Conservation (phyloP, 2,329 filamentous ascomycete genomes). For the Pezicula neosporulosa region DNA sequence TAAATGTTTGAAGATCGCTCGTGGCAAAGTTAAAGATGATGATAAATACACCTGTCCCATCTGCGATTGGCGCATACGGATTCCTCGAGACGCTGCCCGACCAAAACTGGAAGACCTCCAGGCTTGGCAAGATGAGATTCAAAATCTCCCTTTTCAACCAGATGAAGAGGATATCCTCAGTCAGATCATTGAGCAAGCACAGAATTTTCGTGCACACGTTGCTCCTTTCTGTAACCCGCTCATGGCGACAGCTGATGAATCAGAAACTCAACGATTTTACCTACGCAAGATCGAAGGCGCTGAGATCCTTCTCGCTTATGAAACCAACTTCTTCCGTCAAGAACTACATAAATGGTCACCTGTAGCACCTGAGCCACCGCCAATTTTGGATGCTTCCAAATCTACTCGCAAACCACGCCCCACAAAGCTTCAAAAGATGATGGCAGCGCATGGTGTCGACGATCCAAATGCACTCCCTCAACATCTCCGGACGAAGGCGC, state of each 20-base stretch:
- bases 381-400: constrained; percentile 79
- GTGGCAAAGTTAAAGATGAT: constrained; percentile 96
- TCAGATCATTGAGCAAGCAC: constrained; percentile 83
- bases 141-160: constrained; percentile 82
- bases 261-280: constrained; percentile 89
- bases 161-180: constrained; percentile 86
- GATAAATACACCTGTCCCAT: constrained; percentile 98
- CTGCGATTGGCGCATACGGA: constrained; percentile 95
- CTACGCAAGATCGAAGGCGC: constrained; percentile 95
- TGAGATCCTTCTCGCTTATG: constrained; percentile 83
- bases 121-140: constrained; percentile 80
- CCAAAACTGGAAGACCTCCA: constrained; percentile 91
- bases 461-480: constrained; percentile 89
- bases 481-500: constrained; percentile 39
- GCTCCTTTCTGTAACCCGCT: constrained; percentile 76
- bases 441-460: constrained; percentile 82
- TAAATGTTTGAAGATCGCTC: constrained; percentile 95
- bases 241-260: constrained; percentile 78
- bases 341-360: constrained; percentile 94
- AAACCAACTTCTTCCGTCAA: constrained; percentile 97
- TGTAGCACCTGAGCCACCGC: constrained; percentile 81
- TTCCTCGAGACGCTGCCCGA: constrained; percentile 90
- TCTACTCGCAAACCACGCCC: constrained; percentile 94
- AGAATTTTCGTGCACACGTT: constrained; percentile 80
- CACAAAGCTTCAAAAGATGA: constrained; percentile 94